Evolutionary conservation across 2,329 filamentous ascomycete genomes (phyloP).

Genomic region (Pseudogymnoascus pannorum): DNA sequence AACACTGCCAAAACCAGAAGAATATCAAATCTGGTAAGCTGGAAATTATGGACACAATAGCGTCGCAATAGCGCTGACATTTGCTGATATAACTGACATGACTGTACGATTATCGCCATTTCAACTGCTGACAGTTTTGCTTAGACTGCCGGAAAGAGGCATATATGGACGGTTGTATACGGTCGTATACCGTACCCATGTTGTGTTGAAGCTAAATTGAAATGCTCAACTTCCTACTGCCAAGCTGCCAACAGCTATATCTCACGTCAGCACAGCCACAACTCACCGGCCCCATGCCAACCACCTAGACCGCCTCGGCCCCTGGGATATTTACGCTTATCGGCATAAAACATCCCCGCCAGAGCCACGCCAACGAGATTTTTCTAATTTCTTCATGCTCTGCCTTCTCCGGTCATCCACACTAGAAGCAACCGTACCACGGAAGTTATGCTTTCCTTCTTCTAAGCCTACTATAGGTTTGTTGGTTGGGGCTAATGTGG

Average conservation of each 20-base stretch:
- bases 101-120: background rate
- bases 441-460: background rate
- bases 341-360: background rate
- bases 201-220: background rate
- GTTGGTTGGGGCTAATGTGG: background rate
- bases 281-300: background rate
- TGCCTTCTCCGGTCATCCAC: background rate
- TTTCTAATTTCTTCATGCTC: background rate
- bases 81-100: background rate
- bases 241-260: background rate
- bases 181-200: background rate
- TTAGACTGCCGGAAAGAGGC: background rate
- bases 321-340: background rate
- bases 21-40: background rate
- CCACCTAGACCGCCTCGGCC: background rate
- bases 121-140: background rate
- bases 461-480: background rate
- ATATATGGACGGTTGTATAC: background rate
- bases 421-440: background rate
- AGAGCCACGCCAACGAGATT: background rate
- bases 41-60: background rate
- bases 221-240: conserved; percentile 3
- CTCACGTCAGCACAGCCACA: conserved; percentile 3
- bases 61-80: background rate
- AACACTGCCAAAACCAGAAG: background rate